Evolutionary conservation across 2,329 filamentous ascomycete genomes (phyloP).

Genomic region (Penicillium thymicola): DNA sequence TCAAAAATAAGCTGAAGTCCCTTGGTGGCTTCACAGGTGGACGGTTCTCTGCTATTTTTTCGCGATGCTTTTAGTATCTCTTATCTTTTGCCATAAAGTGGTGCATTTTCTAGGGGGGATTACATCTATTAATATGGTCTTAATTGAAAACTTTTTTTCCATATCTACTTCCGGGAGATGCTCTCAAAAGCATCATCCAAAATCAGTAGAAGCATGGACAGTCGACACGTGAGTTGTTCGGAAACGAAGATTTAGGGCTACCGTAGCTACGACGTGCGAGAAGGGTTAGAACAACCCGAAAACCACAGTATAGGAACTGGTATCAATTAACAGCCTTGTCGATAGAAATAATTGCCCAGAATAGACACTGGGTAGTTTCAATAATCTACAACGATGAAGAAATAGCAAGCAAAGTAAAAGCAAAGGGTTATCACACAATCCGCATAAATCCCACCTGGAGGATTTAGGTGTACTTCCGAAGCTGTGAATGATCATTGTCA

Average conservation of each 20-base stretch:
- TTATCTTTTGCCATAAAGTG: neutral
- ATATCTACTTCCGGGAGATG: neutral
- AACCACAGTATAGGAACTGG: slow-evolving; percentile 4
- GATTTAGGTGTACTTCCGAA: slow-evolving; percentile 35
- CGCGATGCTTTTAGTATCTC: neutral
- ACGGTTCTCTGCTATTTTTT: neutral
- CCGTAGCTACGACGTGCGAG: neutral
- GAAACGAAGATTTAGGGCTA: neutral
- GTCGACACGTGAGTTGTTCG: too few relatives aligned
- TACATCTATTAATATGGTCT: neutral
- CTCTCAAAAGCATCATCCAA: neutral
- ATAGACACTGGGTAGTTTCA: neutral
- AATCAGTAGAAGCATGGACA: neutral
- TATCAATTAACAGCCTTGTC: slow-evolving; percentile 17
- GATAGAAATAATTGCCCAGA: neutral
- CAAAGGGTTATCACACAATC: slow-evolving; percentile 15
- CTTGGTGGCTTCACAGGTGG: neutral
- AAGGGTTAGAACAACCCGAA: neutral
- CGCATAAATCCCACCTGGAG: slow-evolving; percentile 3
- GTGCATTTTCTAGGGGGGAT: neutral
- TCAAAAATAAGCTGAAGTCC: neutral
- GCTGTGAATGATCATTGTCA: slow-evolving; percentile 22
- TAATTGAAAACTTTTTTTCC: neutral
- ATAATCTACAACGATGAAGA: slow-evolving; percentile 25
- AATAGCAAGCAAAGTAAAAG: slow-evolving; percentile 3